Percentiles rank a stretch among this genome's conserved stretches.
phyloP scores from a whole-genome alignment of 345 rosid genomes.

The Lenwebbia sp. region DNA sequence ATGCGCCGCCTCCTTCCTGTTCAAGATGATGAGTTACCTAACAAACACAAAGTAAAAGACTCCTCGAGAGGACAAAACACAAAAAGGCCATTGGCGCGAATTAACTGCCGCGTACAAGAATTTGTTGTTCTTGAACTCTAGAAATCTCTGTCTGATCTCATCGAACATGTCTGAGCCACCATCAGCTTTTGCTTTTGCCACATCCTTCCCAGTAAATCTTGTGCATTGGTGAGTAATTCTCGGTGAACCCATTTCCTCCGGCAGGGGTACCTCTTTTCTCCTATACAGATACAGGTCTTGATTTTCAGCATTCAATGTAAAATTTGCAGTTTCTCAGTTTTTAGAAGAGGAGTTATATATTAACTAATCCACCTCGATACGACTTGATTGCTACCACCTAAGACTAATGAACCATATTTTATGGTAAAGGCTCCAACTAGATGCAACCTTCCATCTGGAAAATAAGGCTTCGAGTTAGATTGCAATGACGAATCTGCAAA shows the following conservation, averaged over 20 bases:
- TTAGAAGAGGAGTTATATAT: background rate
- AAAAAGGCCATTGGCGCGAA: background rate
- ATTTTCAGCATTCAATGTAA: background rate
- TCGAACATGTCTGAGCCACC: constrained; percentile 20
- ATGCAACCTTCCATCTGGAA: background rate
- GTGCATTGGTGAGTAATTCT: background rate
- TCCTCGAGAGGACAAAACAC: background rate
- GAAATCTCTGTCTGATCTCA: constrained; percentile 57
- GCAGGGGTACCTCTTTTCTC: background rate
- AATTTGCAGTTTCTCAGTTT: background rate
- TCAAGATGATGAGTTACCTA: constrained; percentile 10
- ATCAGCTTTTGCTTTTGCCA: background rate
- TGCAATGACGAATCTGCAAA: background rate
- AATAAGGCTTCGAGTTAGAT: background rate
- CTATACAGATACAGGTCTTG: background rate
- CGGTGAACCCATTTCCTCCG: background rate
- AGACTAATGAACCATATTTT: background rate
- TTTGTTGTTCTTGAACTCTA: constrained; percentile 51
- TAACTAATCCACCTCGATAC: background rate
- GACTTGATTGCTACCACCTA: background rate
- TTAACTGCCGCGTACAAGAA: constrained; percentile 42
- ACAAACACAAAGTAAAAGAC: constrained; percentile 14
- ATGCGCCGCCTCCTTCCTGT: constrained; percentile 66
- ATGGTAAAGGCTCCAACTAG: background rate
- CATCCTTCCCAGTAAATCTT: background rate